Base-by-base conservation (phyloP, 1,284 basidiomycete species). In the Pseudozyma flocculosa region DNA sequence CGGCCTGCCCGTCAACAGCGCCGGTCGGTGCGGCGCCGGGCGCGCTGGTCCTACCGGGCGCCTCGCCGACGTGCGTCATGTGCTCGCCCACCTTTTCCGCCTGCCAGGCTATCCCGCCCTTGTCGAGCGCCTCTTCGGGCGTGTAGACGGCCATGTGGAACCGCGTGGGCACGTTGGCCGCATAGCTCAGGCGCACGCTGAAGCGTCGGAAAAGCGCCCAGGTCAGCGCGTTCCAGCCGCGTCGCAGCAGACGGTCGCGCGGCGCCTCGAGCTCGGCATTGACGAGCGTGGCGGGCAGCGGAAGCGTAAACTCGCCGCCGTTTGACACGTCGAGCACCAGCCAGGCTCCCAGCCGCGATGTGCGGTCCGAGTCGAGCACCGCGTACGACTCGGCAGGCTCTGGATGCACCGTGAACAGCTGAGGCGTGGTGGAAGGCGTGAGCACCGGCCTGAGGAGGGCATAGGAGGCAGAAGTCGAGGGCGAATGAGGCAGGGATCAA, bases 41-140 rank as follows among this genome's bases (percentile, higher is more conserved):
- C 15, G 32, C 41, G 9, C n/a, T 29, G 15, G 17, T 21, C 15
- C 37, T 5, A 7, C 37, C 37, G 19, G 32, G 32, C 22, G 36
- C 10, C 24, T 9, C 15, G 18, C n/a, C 24, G 3, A 18, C 11
- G 3, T 13, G 36, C 15, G 46, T 15, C 0, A 18, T 11, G 2
- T 32, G 2, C 14, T 38, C 39, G 2, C 60, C 51, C 8, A 65
- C 58, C 36, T 57, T 26, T 19, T 61, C 48, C 1, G 62, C 62
- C 37, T 54, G 40, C 62, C 62, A 65, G 39, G 57, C 54, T 0
- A 65, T 58, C 17, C 58, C 58, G 17, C 62, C 62, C 4, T 21
- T n/a, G 14, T 29, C 15, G 23, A 65, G 46, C 15, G 57, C 58
- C 36, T 52, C 45, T 38, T 66, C 63, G 5, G 59, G 54, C 0